Evolutionary conservation across 257 asterid species (phyloP), one percentile per base, ranked within the genome.

Genomic region (Eucommia ulmoides): DNA sequence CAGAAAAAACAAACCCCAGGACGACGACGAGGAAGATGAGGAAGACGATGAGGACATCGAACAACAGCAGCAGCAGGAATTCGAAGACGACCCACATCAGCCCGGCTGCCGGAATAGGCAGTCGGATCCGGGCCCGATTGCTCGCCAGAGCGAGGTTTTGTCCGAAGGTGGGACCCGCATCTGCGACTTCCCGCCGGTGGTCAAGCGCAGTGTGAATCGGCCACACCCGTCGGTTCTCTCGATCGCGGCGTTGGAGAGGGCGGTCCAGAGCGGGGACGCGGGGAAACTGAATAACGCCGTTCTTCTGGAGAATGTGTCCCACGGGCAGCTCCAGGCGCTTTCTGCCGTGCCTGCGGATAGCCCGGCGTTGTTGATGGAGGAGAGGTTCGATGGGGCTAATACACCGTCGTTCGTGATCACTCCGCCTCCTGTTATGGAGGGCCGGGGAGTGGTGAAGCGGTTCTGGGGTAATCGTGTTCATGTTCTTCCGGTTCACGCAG

Each of bases 401-500:
- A 3, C 3, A 2, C 3, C 3, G 19, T 8, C 94, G 0, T 75
- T 72, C 66, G 96, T 89, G 65, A 83, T 85, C 41, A 51, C 61
- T 2, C 96, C 94, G 42, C 96, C 98, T 3, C 61, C 60, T 62
- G 83, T 89, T 51, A 55, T 61, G 68, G 76, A 88, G 16, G 98
- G 96, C 14, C 53, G 58, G n/a, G 98, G 98, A 24, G 75, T 86
- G 11, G 33, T 70, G 51, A 89, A 80, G 74, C 62, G 69, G 73
- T 69, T 85, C 52, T 94, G 96, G 23, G 79, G 77, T 63, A 91
- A 69, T 24, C 83, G 94, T 51, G 70, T 81, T 23, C 98, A 78
- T 70, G 81, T 81, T 46, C 69, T 89, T 52, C 96, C 98, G 33
- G 78, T 72, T 50, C 96, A 89, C 62, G 80, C 98, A 80, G 98